These are phyloP conservation scores for Graphium sp. DNA, from an alignment of 2,329 filamentous ascomycete species.

Conservation along the genomic window DNA sequence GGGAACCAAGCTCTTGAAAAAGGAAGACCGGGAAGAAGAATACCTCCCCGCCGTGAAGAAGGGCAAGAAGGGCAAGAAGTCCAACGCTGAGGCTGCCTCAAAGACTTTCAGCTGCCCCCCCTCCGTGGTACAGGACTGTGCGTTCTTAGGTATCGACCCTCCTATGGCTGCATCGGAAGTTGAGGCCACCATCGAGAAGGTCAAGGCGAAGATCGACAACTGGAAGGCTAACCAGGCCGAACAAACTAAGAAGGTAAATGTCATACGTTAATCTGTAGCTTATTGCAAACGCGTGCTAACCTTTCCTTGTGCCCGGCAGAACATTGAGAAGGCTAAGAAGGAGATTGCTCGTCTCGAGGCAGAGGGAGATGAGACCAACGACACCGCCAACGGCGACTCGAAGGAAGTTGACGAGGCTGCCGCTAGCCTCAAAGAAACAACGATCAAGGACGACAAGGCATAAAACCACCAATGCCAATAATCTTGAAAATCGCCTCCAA, in stretches of 20 bases:
- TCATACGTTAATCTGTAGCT: slow-evolving; percentile 6
- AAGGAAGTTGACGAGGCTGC: slow-evolving; percentile 38
- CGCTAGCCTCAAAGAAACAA: slow-evolving; percentile 31
- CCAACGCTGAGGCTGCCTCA: slow-evolving; percentile 26
- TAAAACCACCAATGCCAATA: no score
- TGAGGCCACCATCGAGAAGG: slow-evolving; percentile 64
- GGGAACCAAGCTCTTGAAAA: slow-evolving; percentile 68
- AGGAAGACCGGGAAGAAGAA: slow-evolving; percentile 76
- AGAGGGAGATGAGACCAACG: slow-evolving; percentile 27
- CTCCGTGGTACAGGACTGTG: slow-evolving; percentile 80
- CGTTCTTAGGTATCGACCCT: slow-evolving; percentile 69
- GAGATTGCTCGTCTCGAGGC: slow-evolving; percentile 79
- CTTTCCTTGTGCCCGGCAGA: slow-evolving; percentile 43
- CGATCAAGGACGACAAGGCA: slow-evolving; percentile 16
- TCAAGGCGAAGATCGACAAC: slow-evolving; percentile 76
- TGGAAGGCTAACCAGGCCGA: slow-evolving; percentile 85
- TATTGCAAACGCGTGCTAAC: not conserved
- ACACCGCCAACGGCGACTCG: slow-evolving; percentile 25
- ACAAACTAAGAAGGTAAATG: slow-evolving; percentile 75
- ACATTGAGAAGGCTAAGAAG: slow-evolving; percentile 90
- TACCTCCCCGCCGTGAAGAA: slow-evolving; percentile 71
- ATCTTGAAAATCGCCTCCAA: no score
- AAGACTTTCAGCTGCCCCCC: slow-evolving; percentile 69
- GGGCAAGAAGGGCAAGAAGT: slow-evolving; percentile 47
- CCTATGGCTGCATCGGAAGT: slow-evolving; percentile 78